Evolutionary conservation across 2,329 filamentous ascomycete species (phyloP), one percentile per base, ranked within the genome.

Genomic region (Aspergillus phoenicis): DNA sequence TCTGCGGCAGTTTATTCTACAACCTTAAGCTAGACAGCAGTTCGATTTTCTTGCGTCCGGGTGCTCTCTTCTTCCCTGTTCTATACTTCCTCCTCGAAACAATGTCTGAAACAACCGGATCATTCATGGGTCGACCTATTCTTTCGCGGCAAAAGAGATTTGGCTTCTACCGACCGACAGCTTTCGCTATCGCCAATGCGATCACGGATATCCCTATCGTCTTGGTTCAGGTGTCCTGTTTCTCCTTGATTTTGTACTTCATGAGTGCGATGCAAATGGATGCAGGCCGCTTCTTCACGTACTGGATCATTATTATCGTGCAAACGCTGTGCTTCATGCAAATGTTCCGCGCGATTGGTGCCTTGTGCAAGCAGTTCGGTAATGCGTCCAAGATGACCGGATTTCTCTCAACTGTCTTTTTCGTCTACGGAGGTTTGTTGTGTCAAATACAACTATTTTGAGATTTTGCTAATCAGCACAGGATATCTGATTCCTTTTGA

Each of bases 71-170:
- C 73, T 85, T 87, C 66, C 80, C 85, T 33, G 70, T 87, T 0
- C 77, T 88, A 0, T 87, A 87, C 74, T 87, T 87, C 62, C 81
- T 86, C 2, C 76, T 88, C 1, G 78, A 87, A 26, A 83, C 85
- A 2, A 70, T 88, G 47, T 82, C 83, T 2, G 85, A 89, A 65
- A 80, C 85, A 13, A 85, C 86, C 0, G 76, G 83, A 1, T 84
- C 86, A 0, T 90, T 89, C 64, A 80, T 83, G 66, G 83, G 83
- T 3, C 84, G 87, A 53, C 87, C 87, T 0, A 89, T 90, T 63
- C 75, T 90, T 20, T 78, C 88, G 17, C 89, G 89, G 68, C 87
- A 90, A 71, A 89, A 89, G 68, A 84, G 83, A 6, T 90, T 89
- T 65, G 85, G 85, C 0, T 89, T 89, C 72, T 89, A 89, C 63